Evolutionary conservation across 306 rosid species (phyloP), one percentile per base, ranked within the genome.

Genomic region (Pyrus betulifolia): DNA sequence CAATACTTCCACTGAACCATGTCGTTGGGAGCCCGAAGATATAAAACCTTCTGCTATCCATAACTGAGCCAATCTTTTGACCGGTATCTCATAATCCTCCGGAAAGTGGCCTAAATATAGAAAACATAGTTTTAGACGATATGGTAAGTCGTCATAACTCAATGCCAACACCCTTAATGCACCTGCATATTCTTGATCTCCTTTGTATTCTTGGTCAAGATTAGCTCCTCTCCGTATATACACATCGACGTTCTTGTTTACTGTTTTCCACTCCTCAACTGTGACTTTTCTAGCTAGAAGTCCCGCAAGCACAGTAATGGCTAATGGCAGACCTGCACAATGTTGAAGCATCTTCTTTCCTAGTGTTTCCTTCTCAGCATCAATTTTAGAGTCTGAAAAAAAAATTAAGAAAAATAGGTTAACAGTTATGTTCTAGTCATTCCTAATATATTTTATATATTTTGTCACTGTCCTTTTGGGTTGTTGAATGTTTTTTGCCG

Each of bases 11-110:
- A 1, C 9, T 42, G 46, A 42, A 42, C 46, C 46, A 42, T 3
- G 46, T 42, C 14, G 0, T 42, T 42, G 46, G 13, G 40, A 31
- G 5, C 12, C 8, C 2, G 46, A 13, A 1, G 35, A 21, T 52
- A 78, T 66, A 38, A 78, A 64, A n/a, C 77, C 82, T 55, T 71
- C 68, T 38, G 74, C 68, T 3, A 70, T 49, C 64, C 82, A 79
- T 23, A 65, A 27, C 4, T 44, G 42, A 27, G 30, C 14, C 28
- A 79, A 55, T 3, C 28, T 60, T 40, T n/a, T 40, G 14, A 51
- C 60, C 3, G 61, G 51, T 28, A 79, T 79, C 31, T 64, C 59
- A 38, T 33, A 54, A 33, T 71, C 78, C 11, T 79, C 64, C 0
- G 27, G 69, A 45, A 63, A 72, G 1, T 18, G 44, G 10, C 68